Conservation (phyloP, 768 basidiomycete species). For the Podaxis sp. region DNA sequence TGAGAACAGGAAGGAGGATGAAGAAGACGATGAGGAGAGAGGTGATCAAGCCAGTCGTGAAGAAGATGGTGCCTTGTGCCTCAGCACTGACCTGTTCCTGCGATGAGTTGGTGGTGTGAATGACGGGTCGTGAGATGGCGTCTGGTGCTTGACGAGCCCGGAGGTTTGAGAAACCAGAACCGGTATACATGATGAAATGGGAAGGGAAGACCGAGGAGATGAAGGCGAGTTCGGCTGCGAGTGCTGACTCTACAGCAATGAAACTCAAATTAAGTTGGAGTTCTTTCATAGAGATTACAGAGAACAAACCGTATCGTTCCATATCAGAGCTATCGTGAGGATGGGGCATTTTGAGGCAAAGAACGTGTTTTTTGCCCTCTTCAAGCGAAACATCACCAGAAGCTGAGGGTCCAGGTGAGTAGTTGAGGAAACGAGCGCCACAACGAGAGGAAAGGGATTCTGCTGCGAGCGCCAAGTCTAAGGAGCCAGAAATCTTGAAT, state of each 20-base stretch:
- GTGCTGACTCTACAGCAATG: slow-evolving; percentile 32
- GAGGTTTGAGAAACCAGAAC: slow-evolving; percentile 33
- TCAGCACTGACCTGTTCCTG: not conserved
- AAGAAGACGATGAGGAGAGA: slow-evolving; percentile 62
- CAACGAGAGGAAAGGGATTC: slow-evolving; percentile 31
- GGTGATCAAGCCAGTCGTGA: slow-evolving; percentile 72
- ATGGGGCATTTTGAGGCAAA: slow-evolving; percentile 53
- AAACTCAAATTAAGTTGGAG: slow-evolving; percentile 6
- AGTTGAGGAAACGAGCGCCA: slow-evolving; percentile 36
- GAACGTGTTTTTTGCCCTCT: slow-evolving; percentile 44
- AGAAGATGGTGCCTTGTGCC: slow-evolving; percentile 14
- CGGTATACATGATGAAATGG: slow-evolving; percentile 65
- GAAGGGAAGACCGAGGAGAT: slow-evolving; percentile 48
- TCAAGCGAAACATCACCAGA: slow-evolving; percentile 27
- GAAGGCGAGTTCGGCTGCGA: slow-evolving; percentile 44
- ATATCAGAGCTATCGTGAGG: slow-evolving; percentile 38
- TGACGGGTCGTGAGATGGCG: slow-evolving; percentile 1
- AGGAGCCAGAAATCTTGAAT: slow-evolving; percentile 49
- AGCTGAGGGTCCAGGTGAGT: slow-evolving; percentile 30
- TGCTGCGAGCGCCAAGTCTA: slow-evolving; percentile 32
- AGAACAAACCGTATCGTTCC: slow-evolving; percentile 48
- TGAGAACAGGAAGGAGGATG: slow-evolving; percentile 60
- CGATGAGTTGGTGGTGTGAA: slow-evolving; percentile 43
- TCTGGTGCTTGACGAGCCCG: slow-evolving; percentile 32
- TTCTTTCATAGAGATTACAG: not conserved